A percentile compares a stretch with the other conserved stretches of the same genome.
phyloP scores from a whole-genome alignment of 768 basidiomycete genomes.

The Boletus coccyginus region DNA sequence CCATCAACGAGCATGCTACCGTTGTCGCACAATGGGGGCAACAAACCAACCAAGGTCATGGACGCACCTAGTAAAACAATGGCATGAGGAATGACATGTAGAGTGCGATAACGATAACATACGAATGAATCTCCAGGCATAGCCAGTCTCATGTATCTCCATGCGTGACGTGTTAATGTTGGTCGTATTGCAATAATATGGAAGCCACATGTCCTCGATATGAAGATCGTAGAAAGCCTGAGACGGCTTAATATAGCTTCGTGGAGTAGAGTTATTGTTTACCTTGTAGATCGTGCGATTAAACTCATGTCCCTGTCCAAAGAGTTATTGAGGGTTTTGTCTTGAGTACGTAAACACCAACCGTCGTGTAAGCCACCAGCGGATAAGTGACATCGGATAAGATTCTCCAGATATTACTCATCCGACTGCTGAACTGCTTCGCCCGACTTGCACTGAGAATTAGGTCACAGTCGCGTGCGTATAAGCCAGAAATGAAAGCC shows the following conservation, averaged over 20 bases:
- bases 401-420: conserved; percentile 94
- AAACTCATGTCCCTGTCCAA: conserved; percentile 83
- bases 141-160: conserved; percentile 98
- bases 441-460: conserved; percentile 81
- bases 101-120: conserved; percentile 28
- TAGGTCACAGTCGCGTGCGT: conserved; percentile 91
- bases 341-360: conserved; percentile 25
- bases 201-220: conserved; percentile 98
- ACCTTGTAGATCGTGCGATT: conserved; percentile 94
- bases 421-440: conserved; percentile 88
- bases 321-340: conserved; percentile 1
- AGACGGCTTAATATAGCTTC: conserved; percentile 7
- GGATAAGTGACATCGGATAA: conserved; percentile 88
- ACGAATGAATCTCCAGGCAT: conserved; percentile 96
- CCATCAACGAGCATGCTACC: conserved; percentile 91
- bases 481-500: conserved; percentile 88
- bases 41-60: conserved; percentile 93
- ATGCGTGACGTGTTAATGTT: conserved; percentile 95
- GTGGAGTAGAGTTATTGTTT: background rate
- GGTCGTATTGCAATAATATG: conserved; percentile 96
- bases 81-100: background rate
- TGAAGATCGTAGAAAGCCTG: conserved; percentile 92
- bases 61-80: conserved; percentile 66
- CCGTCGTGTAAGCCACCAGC: conserved; percentile 73
- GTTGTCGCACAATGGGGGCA: conserved; percentile 93